Evolutionary conservation across 78 protist species (phyloP).

Genomic region (Dictyostelium purpureum): DNA sequence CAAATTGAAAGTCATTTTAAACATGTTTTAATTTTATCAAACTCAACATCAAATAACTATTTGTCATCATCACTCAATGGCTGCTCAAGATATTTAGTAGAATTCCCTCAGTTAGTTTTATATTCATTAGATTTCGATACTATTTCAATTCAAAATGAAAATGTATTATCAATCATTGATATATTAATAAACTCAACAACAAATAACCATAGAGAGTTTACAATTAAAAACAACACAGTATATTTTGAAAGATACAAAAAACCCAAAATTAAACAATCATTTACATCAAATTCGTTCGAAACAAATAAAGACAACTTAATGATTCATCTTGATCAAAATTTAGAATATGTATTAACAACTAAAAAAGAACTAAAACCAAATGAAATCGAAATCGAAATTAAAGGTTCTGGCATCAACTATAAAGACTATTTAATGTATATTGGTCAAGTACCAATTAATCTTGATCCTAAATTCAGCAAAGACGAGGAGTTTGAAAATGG

Average conservation of each 20-base stretch:
- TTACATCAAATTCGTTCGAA: not conserved
- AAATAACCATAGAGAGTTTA: not conserved
- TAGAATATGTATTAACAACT: not conserved
- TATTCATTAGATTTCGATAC: not conserved
- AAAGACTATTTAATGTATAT: constrained; percentile 17
- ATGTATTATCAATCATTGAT: not conserved
- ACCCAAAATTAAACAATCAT: not conserved
- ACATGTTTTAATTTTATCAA: not conserved
- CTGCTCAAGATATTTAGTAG: not conserved
- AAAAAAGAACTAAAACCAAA: not conserved
- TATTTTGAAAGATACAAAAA: not conserved
- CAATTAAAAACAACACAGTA: not conserved
- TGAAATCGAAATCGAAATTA: constrained; percentile 19
- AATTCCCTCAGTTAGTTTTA: not conserved
- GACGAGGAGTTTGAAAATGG: not conserved
- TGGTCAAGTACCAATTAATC: not conserved
- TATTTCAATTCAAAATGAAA: not conserved
- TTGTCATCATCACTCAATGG: not conserved
- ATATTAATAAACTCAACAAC: not conserved
- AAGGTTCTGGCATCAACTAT: constrained; percentile 15
- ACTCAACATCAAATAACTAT: not conserved
- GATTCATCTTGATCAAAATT: not conserved
- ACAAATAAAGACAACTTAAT: not conserved
- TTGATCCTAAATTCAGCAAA: no score
- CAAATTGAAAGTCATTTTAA: not conserved